Evolutionary conservation across 2,329 filamentous ascomycete species (phyloP).

Genomic region (Lomentospora prolificans): DNA sequence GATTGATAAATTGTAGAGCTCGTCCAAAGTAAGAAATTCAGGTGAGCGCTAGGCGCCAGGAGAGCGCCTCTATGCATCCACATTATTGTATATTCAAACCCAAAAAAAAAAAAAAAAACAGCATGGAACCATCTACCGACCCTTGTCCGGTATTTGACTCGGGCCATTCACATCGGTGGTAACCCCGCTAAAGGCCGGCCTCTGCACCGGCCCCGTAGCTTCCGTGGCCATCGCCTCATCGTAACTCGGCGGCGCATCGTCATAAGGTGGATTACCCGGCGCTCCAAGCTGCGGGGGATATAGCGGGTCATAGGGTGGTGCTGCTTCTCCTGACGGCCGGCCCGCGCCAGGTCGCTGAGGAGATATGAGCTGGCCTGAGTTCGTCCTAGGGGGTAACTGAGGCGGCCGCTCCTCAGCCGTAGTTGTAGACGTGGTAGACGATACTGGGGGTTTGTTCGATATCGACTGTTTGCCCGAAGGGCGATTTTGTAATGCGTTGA

Average conservation of each 20-base stretch:
- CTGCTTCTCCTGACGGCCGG: slow-evolving; percentile 16
- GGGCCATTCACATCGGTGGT: slow-evolving; percentile 49
- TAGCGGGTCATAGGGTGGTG: slow-evolving; percentile 34
- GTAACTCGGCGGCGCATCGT: slow-evolving; percentile 88
- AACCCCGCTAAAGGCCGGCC: slow-evolving; percentile 59
- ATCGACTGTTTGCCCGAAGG: slow-evolving; percentile 26
- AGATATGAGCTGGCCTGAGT: slow-evolving; percentile 1
- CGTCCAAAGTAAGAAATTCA: background rate
- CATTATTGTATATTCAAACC: no score
- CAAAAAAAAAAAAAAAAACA: background rate
- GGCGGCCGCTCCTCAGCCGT: slow-evolving; percentile 18
- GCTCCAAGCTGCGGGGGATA: slow-evolving; percentile 49
- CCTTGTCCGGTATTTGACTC: slow-evolving; percentile 35
- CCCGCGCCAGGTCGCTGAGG: slow-evolving; percentile 14
- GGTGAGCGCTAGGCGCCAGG: no score
- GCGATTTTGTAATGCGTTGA: slow-evolving; percentile 46
- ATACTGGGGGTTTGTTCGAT: slow-evolving; percentile 12
- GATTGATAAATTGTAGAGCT: no score
- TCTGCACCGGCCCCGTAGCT: slow-evolving; percentile 48
- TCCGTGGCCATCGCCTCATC: slow-evolving; percentile 83
- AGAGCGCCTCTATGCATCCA: no score
- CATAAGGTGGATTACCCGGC: slow-evolving; percentile 34
- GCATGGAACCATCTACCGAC: slow-evolving; percentile 13
- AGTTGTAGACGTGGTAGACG: background rate
- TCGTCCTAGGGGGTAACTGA: slow-evolving; percentile 23